A percentile compares a stretch with the other conserved stretches of the same genome.
phyloP scores from a whole-genome alignment of 768 basidiomycete species.

The Lentinula raphanica region DNA sequence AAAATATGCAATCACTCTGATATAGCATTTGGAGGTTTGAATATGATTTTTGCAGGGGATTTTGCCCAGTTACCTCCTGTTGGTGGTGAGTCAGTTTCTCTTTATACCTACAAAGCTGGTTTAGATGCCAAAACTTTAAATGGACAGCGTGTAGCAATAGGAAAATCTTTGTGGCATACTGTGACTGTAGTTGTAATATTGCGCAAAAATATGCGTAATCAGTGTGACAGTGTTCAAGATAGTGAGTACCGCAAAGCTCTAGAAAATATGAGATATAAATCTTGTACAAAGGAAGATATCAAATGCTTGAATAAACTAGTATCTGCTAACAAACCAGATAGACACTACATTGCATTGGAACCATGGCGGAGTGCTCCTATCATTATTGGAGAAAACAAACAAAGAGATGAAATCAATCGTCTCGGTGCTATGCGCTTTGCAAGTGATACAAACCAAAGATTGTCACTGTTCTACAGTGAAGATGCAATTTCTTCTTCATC shows the following conservation, averaged over 20 bases:
- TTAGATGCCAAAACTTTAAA: background rate
- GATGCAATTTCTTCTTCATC: too few species aligned
- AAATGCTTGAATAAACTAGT: constrained; percentile 24
- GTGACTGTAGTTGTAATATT: constrained; percentile 23
- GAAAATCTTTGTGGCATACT: constrained; percentile 26
- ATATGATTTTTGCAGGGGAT: constrained; percentile 30
- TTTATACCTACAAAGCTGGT: constrained; percentile 19
- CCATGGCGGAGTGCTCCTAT: constrained; percentile 26
- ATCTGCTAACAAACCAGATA: background rate
- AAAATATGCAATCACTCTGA: background rate
- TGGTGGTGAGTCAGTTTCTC: constrained; percentile 10
- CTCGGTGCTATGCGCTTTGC: constrained; percentile 25
- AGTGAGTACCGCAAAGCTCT: constrained; percentile 12
- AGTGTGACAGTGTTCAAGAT: constrained; percentile 9
- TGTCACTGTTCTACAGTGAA: constrained; percentile 21
- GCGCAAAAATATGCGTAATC: constrained; percentile 26
- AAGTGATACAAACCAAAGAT: constrained; percentile 16
- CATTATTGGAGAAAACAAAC: constrained; percentile 25
- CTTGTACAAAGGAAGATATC: constrained; percentile 37
- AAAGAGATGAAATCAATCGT: constrained; percentile 28
- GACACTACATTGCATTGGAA: constrained; percentile 44
- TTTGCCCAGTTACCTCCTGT: constrained; percentile 30
- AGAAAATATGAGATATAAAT: constrained; percentile 25
- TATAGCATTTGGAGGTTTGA: constrained; percentile 22
- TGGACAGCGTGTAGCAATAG: constrained; percentile 17